Conservation (phyloP, 192 early-diverging fungal genomes). For the Backusella tarrabulga region DNA sequence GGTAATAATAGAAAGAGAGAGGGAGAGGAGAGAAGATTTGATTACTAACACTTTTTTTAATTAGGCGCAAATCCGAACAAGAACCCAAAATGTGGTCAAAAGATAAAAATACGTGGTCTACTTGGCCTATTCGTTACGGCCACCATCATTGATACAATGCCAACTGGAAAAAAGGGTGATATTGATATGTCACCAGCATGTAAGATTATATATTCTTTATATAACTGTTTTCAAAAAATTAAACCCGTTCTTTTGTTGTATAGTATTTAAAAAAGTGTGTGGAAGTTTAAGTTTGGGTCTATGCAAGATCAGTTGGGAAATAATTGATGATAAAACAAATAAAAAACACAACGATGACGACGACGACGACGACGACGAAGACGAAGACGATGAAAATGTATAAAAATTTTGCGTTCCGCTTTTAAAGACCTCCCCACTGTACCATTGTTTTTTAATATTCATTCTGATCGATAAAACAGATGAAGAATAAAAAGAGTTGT, state of each 20-base stretch:
- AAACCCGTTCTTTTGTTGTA: neutral
- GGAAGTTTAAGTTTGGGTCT: neutral
- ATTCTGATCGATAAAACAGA: too few relatives aligned
- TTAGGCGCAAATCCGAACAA: neutral
- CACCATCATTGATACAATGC: neutral
- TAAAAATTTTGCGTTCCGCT: neutral
- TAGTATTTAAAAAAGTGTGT: neutral
- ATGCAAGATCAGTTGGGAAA: constrained; percentile 4
- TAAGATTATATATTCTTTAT: neutral
- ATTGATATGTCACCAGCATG: constrained; percentile 1
- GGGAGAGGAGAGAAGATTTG: too few relatives aligned
- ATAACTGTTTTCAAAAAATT: neutral
- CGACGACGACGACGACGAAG: neutral
- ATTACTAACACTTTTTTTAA: neutral
- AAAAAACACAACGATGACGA: neutral
- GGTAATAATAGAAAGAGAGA: neutral
- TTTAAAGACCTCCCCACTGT: neutral
- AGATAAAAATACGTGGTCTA: constrained; percentile 4
- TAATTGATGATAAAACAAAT: neutral
- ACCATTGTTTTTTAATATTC: neutral
- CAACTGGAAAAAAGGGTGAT: neutral
- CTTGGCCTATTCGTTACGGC: neutral
- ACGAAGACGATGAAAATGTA: neutral
- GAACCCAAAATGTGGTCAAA: constrained; percentile 3
- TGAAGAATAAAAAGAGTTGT: too few relatives aligned